Base-by-base conservation (phyloP, 164 flowering plant genomes). In the Kingdonia uniflora region DNA sequence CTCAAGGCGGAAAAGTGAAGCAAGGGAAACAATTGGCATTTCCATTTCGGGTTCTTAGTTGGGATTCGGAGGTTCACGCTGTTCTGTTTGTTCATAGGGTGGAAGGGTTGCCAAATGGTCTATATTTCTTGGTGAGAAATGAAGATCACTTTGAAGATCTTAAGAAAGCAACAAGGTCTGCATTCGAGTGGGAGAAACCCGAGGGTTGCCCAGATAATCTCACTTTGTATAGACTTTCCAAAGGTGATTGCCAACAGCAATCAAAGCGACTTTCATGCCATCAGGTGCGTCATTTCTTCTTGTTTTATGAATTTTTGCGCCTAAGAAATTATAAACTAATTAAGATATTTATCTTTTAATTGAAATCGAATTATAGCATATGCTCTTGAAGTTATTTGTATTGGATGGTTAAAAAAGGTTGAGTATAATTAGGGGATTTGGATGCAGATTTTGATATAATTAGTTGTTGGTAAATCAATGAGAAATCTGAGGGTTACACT, bases 111-210 rank as follows among this genome's bases (percentile, higher is more conserved):
- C 73, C 81, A 0, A 82, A 65, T 62, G 98, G 98, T 10, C 63
- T 87, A 71, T 91, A 91, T 71, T 87, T 91, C 72, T 67, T 87
- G 69, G 95, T 87, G 60, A 87, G 98, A 58, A 87, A 91, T 71
- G 88, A 77, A 52, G 76, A 72, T 44, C 96, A 91, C 65, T 71
- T 85, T 11, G 75, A 73, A 58, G 74, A 78, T 50, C 79, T 91
- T 33, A 83, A 73, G 65, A 71, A 49, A 14, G 71, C 76, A 6
- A 84, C 63, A 26, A 74, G 69, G 65, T 25, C 76, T 19, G 90
- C 74, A 7, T 91, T 91, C 59, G 65, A 68, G 63, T 91, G 96
- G 98, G 68, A 38, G 65, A 91, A 82, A 72, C 96, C 98, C 1
- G 88, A 81, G 54, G 96, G 88, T 19, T 91, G 98, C 59, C 98